Evolutionary conservation across 768 basidiomycete genomes (phyloP).

Genomic region (Phlebiopsis flavidoalba): DNA sequence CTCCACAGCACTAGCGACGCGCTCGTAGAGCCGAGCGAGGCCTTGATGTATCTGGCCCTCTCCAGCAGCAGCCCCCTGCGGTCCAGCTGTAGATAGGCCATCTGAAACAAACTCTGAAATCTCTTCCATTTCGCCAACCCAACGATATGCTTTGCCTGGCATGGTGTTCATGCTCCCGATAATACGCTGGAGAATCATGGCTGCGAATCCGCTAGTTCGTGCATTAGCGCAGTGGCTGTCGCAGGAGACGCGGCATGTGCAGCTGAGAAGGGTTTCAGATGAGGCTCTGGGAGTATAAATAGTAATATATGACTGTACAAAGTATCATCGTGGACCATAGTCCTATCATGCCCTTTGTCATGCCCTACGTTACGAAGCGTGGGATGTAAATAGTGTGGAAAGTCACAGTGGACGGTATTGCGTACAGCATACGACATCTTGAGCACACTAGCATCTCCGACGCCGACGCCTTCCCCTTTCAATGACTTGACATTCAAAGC

Average conservation of each 20-base stretch:
- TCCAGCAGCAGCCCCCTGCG: not conserved
- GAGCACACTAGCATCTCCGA: slow-evolving; percentile 56
- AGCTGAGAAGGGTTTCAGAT: slow-evolving; percentile 27
- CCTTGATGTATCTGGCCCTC: slow-evolving; percentile 44
- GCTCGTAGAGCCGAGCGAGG: slow-evolving; percentile 39
- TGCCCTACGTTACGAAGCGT: slow-evolving; percentile 33
- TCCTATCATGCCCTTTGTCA: slow-evolving; percentile 50
- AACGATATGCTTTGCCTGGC: slow-evolving; percentile 61
- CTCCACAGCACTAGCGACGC: slow-evolving; percentile 36
- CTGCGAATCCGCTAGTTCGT: slow-evolving; percentile 44
- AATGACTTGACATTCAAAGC: slow-evolving; percentile 42
- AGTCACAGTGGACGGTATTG: not conserved
- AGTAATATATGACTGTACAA: slow-evolving; percentile 26
- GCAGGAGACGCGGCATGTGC: slow-evolving; percentile 53
- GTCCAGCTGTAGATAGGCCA: slow-evolving; percentile 4
- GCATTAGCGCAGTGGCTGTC: slow-evolving; percentile 51
- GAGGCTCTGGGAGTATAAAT: no score
- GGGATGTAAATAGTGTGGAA: not conserved
- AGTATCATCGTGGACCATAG: slow-evolving; percentile 53
- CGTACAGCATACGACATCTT: slow-evolving; percentile 63
- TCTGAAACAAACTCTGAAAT: slow-evolving; percentile 46
- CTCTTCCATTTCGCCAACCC: slow-evolving; percentile 61
- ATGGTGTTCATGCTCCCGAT: slow-evolving; percentile 37
- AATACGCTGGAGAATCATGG: slow-evolving; percentile 38
- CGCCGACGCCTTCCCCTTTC: slow-evolving; percentile 40